Evolutionary conservation across 2,329 filamentous ascomycete species (phyloP).

Genomic region (Colletotrichum ledebouriae): DNA sequence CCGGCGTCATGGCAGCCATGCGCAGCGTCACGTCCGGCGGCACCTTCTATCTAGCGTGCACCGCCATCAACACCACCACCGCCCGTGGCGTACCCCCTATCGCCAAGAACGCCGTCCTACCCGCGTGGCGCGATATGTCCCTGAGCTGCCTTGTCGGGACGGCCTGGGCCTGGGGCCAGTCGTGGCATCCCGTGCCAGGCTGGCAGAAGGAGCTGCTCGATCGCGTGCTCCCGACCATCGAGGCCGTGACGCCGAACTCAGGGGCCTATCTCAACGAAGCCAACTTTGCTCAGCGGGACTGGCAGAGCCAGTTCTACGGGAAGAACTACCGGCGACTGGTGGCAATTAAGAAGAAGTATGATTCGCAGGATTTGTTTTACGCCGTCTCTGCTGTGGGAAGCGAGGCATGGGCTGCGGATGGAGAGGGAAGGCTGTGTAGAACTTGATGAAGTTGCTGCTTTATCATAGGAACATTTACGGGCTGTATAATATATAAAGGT

Average conservation of each 20-base stretch:
- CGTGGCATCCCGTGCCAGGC: slow-evolving; percentile 1
- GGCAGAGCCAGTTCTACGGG: slow-evolving; percentile 49
- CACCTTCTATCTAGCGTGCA: background rate
- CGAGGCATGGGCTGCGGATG: slow-evolving; percentile 44
- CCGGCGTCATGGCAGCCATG: background rate
- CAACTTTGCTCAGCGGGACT: slow-evolving; percentile 49
- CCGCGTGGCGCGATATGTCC: slow-evolving; percentile 59
- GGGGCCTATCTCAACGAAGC: slow-evolving; percentile 50
- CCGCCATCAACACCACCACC: slow-evolving; percentile 47
- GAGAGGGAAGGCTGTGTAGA: slow-evolving; percentile 38
- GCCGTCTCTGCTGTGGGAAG: slow-evolving; percentile 47
- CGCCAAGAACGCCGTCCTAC: slow-evolving; percentile 54
- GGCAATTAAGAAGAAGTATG: slow-evolving; percentile 48
- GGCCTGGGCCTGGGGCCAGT: slow-evolving; percentile 17
- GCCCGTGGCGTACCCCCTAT: slow-evolving; percentile 34
- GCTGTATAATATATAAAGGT: too few relatives aligned
- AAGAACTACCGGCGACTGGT: slow-evolving; percentile 46
- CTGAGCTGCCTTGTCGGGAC: slow-evolving; percentile 50
- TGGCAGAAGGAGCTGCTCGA: slow-evolving; percentile 46
- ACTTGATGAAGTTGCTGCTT: background rate
- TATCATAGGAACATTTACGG: too few relatives aligned
- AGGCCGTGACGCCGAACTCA: slow-evolving; percentile 46
- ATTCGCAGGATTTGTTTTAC: slow-evolving; percentile 49
- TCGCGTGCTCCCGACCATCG: slow-evolving; percentile 48
- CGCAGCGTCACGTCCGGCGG: background rate